A percentile compares a stretch with the other conserved stretches of the same genome.
Conservation (phyloP, 2,329 filamentous ascomycete species). For the Apiospora malaysiana region DNA sequence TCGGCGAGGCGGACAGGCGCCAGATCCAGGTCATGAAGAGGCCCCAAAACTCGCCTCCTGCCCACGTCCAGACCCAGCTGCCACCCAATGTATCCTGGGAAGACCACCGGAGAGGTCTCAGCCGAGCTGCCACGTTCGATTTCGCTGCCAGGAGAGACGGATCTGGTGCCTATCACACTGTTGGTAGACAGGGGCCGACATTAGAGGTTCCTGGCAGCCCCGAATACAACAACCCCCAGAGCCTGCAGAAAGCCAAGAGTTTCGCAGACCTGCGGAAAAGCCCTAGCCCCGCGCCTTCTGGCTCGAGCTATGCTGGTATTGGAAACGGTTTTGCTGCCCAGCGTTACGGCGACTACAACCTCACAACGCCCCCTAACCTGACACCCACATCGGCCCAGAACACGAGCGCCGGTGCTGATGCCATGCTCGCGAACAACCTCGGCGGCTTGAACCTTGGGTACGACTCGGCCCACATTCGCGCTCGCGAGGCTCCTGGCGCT, state of each 20-base stretch:
- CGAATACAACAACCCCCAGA: constrained; percentile 70
- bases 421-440: constrained; percentile 41
- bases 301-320: constrained; percentile 74
- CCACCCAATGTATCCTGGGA: constrained; percentile 74
- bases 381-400: constrained; percentile 43
- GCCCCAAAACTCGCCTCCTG: constrained; percentile 58
- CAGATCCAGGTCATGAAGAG: constrained; percentile 89
- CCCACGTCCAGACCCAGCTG: constrained; percentile 58
- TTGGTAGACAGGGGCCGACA: constrained; percentile 84
- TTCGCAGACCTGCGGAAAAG: constrained; percentile 96
- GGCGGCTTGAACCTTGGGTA: constrained; percentile 58
- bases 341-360: constrained; percentile 40
- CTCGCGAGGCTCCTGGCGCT: constrained; percentile 61
- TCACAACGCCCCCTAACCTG: constrained; percentile 41
- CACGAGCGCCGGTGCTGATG: constrained; percentile 39
- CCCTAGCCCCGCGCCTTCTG: constrained; percentile 88
- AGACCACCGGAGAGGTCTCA: constrained; percentile 81
- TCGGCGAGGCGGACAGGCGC: constrained; percentile 84
- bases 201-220: constrained; percentile 86
- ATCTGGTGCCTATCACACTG: constrained; percentile 73
- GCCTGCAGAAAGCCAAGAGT: constrained; percentile 91
- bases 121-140: constrained; percentile 95
- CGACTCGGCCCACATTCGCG: constrained; percentile 49
- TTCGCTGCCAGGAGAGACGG: constrained; percentile 78
- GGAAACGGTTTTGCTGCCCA: constrained; percentile 51